Evolutionary conservation across 2,329 filamentous ascomycete genomes (phyloP).

Genomic region (Xylariomycetidae sp.): DNA sequence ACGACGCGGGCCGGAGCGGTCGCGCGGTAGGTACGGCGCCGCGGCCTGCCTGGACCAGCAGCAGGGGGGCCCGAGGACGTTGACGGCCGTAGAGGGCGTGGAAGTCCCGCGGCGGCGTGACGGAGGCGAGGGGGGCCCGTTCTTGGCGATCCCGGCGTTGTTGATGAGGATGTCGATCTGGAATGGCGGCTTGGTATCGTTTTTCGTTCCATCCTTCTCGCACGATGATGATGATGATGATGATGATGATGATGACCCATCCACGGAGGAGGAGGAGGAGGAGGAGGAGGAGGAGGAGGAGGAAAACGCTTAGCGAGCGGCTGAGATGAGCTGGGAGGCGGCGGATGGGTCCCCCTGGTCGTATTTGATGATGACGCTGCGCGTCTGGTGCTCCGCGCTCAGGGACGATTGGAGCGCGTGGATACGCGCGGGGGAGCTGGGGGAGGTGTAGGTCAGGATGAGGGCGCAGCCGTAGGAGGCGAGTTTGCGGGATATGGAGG

Average conservation of each 20-base stretch:
- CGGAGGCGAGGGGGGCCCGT: constrained; percentile 58
- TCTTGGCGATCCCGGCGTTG: constrained; percentile 71
- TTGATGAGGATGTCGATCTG: constrained; percentile 82
- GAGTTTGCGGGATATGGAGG: constrained; percentile 59
- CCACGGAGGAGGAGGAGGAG: too few relatives aligned
- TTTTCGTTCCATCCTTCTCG: too few relatives aligned
- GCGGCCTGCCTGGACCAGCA: constrained; percentile 73
- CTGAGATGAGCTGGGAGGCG: constrained; percentile 54
- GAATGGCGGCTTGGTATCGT: constrained; percentile 56
- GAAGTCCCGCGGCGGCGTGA: constrained; percentile 58
- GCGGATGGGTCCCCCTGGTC: constrained; percentile 62
- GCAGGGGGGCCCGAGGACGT: constrained; percentile 76
- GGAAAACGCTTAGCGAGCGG: too few relatives aligned
- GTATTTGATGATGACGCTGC: constrained; percentile 61
- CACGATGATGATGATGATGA: too few relatives aligned
- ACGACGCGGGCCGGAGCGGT: constrained; percentile 59
- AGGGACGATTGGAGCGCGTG: constrained; percentile 62
- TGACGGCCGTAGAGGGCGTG: constrained; percentile 68
- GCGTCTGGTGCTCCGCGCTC: constrained; percentile 47
- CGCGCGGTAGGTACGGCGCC: constrained; percentile 62
- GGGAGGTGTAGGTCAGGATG: constrained; percentile 64
- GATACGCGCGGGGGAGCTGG: constrained; percentile 35
- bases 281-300: too few relatives aligned
- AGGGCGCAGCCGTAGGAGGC: constrained; percentile 67
- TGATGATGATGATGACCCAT: too few relatives aligned